Percentiles rank a stretch among this genome's conserved stretches.
Evolutionary conservation across 1,139 yeast genomes (phyloP).

Genomic region (Taphrina sp.): DNA sequence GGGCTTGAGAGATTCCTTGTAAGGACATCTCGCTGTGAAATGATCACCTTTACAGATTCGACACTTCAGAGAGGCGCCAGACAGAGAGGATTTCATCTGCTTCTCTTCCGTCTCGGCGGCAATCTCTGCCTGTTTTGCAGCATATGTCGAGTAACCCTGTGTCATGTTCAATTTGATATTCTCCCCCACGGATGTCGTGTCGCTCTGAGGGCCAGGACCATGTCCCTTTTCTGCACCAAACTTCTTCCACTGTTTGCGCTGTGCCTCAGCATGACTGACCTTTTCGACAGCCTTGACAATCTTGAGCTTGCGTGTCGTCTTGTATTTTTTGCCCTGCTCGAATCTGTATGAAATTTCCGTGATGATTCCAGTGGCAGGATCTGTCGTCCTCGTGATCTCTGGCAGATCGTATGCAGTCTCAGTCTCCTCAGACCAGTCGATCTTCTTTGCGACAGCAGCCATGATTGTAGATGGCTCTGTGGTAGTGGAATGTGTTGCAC

Average conservation of each 20-base stretch:
- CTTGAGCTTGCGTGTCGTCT: slow-evolving; percentile 79
- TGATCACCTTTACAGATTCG: slow-evolving; percentile 94
- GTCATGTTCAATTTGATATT: slow-evolving; percentile 51
- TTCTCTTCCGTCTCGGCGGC: slow-evolving; percentile 54
- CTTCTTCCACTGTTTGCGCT: slow-evolving; percentile 53
- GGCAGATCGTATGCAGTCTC: slow-evolving; percentile 33
- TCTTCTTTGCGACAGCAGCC: slow-evolving; percentile 28
- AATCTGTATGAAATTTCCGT: slow-evolving; percentile 58
- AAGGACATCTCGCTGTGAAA: slow-evolving; percentile 94
- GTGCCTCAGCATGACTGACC: slow-evolving; percentile 55
- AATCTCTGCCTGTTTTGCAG: slow-evolving; percentile 36
- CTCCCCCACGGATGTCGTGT: slow-evolving; percentile 83
- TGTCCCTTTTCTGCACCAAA: slow-evolving; percentile 79
- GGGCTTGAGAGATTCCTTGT: slow-evolving; percentile 80
- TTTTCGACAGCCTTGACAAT: slow-evolving; percentile 74
- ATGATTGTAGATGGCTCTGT: too few relatives aligned
- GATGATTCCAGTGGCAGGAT: slow-evolving; percentile 90
- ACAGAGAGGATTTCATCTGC: slow-evolving; percentile 62
- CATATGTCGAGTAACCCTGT: slow-evolving; percentile 38
- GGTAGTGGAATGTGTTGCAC: too few relatives aligned
- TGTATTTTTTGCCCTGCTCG: slow-evolving; percentile 78
- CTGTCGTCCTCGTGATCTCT: slow-evolving; percentile 54
- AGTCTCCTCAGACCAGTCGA: slow-evolving; percentile 30
- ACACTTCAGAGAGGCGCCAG: slow-evolving; percentile 67
- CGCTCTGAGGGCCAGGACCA: slow-evolving; percentile 80